Conservation (phyloP, 176 grass and related monocot genomes). For the Bolboschoenus planiculmis region DNA sequence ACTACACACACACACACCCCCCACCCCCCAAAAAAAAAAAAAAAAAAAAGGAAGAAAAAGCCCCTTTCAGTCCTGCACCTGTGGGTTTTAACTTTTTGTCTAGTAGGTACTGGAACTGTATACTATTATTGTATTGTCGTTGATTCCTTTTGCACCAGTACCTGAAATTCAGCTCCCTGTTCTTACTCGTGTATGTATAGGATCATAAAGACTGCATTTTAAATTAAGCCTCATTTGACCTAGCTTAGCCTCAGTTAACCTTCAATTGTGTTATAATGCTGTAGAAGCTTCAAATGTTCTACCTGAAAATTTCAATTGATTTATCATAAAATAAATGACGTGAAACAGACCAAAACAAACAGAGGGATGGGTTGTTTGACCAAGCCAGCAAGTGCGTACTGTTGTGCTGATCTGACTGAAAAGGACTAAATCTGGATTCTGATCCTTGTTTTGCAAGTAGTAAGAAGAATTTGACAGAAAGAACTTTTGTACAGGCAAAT, state of each 20-base stretch:
- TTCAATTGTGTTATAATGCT: no score
- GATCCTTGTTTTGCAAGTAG: neutral
- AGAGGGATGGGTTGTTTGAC: neutral
- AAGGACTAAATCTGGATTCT: neutral
- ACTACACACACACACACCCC: no score
- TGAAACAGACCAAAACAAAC: neutral
- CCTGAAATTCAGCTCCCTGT: no score
- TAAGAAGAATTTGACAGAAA: neutral
- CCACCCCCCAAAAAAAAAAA: no score
- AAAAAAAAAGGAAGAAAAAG: no score
- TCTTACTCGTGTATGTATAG: neutral
- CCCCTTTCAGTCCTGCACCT: no score
- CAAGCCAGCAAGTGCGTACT: neutral
- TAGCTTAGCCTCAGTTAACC: neutral
- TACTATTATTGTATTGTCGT: no score
- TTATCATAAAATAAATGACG: neutral
- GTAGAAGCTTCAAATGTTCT: no score
- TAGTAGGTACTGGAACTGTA: no score
- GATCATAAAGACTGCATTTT: neutral
- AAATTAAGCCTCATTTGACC: neutral
- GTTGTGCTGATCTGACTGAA: neutral
- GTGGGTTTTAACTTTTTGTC: no score
- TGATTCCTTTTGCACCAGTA: no score
- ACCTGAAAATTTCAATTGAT: neutral
- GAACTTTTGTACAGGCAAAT: conserved; percentile 44